These are phyloP conservation scores for Pinus albicaulis DNA, from an alignment of 75 land plant genomes.

Conservation along the genomic window DNA sequence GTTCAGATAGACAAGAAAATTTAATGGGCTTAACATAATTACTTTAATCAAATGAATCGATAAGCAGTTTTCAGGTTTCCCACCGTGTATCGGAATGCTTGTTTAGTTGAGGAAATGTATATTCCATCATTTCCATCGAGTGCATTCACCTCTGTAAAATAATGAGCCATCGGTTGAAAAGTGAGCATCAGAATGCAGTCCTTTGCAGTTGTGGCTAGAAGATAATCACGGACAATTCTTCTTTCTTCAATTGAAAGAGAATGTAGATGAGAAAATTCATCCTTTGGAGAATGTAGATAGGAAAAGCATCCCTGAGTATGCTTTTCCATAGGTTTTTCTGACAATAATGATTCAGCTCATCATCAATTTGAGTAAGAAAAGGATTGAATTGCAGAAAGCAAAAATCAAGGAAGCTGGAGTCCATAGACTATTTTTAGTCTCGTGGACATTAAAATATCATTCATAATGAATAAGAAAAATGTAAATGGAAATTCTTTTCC, in stretches of 20 bases:
- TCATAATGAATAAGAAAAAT: not conserved
- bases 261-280: conserved; percentile 29
- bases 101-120: conserved; percentile 30
- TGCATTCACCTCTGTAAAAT: conserved; percentile 12
- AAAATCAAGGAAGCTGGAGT: too few species aligned
- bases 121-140: conserved; percentile 8
- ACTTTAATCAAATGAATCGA: not conserved
- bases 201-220: conserved; percentile 93
- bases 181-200: conserved; percentile 94
- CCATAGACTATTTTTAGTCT: too few species aligned
- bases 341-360: too few species aligned
- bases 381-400: too few species aligned
- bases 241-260: conserved; percentile 62
- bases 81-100: conserved; percentile 68
- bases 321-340: not conserved
- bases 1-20: not conserved
- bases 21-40: not conserved
- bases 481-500: not conserved
- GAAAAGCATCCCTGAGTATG: not conserved
- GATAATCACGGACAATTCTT: conserved; percentile 66
- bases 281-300: not conserved
- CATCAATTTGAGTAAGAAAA: too few species aligned
- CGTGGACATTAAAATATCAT: too few species aligned
- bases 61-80: not conserved
- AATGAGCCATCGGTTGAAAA: conserved; percentile 37